These are phyloP conservation scores for Ballota nigra DNA, from an alignment of 257 asterid genomes.

Conservation along the genomic window DNA sequence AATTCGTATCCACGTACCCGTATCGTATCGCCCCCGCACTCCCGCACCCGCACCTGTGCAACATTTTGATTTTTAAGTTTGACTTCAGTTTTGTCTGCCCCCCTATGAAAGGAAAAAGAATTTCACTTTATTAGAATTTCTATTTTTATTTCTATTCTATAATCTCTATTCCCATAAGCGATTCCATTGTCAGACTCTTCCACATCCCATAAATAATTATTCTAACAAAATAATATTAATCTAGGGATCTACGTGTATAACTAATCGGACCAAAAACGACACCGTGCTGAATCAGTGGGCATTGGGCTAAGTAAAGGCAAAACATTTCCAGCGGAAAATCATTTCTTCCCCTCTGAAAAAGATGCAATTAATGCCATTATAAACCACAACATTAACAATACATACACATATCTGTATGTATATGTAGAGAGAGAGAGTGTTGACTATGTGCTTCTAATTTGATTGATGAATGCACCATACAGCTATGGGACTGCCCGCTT, in stretches of 20 bases:
- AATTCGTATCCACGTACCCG: too few relatives aligned
- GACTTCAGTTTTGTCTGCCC: neutral
- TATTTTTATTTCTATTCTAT: neutral
- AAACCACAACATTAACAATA: slow-evolving; percentile 9
- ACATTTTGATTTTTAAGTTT: neutral
- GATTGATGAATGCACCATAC: slow-evolving; percentile 10
- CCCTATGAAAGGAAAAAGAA: neutral
- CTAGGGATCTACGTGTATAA: slow-evolving; percentile 30
- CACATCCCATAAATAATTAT: slow-evolving; percentile 9
- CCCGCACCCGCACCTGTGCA: too few relatives aligned
- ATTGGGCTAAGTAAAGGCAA: neutral
- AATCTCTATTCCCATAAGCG: slow-evolving; percentile 20
- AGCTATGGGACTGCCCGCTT: neutral
- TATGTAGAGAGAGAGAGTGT: slow-evolving; percentile 18
- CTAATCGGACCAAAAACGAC: slow-evolving; percentile 28
- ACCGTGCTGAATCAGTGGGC: slow-evolving; percentile 16
- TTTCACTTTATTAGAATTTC: neutral
- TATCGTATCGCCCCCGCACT: too few relatives aligned
- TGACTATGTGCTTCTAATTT: slow-evolving; percentile 26
- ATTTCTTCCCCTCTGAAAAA: neutral
- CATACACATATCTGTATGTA: neutral
- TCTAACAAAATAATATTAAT: neutral
- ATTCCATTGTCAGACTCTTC: slow-evolving; percentile 37
- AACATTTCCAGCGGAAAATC: slow-evolving; percentile 15
- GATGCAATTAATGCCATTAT: slow-evolving; percentile 15